These are phyloP conservation scores for Hanseniaspora uvarum DNA, from an alignment of 1,139 yeast species.

Conservation along the genomic window DNA sequence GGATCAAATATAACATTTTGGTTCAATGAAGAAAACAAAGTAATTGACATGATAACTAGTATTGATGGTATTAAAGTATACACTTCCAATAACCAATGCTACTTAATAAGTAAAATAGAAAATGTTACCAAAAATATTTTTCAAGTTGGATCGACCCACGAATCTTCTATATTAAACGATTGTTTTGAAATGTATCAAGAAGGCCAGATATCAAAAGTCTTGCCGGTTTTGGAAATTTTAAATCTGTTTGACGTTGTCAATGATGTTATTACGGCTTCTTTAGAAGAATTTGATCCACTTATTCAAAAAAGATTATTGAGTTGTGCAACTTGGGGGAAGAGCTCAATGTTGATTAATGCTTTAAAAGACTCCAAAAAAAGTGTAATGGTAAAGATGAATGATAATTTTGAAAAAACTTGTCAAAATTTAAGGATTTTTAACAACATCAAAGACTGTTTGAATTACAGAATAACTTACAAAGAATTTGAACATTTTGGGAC, in stretches of 20 bases:
- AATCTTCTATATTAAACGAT: conserved; percentile 74
- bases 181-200: conserved; percentile 61
- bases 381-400: neutral
- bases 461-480: conserved; percentile 52
- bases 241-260: conserved; percentile 54
- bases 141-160: conserved; percentile 71
- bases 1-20: conserved; percentile 41
- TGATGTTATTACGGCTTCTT: conserved; percentile 63
- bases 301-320: conserved; percentile 72
- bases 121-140: conserved; percentile 51
- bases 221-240: conserved; percentile 59
- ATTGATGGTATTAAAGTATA: conserved; percentile 64
- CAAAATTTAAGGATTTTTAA: conserved; percentile 51
- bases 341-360: conserved; percentile 36
- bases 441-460: conserved; percentile 53
- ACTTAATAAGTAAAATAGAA: conserved; percentile 54
- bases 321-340: conserved; percentile 82
- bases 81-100: conserved; percentile 47
- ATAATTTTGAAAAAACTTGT: conserved; percentile 3
- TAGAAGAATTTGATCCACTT: conserved; percentile 61
- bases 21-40: conserved; percentile 35
- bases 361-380: conserved; percentile 20
- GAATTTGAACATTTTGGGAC: conserved; percentile 45
- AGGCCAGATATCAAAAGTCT: conserved; percentile 68
- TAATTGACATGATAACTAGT: conserved; percentile 38